Conservation (phyloP, 352 stramenopile genomes). For the Pythium aphanidermatum region DNA sequence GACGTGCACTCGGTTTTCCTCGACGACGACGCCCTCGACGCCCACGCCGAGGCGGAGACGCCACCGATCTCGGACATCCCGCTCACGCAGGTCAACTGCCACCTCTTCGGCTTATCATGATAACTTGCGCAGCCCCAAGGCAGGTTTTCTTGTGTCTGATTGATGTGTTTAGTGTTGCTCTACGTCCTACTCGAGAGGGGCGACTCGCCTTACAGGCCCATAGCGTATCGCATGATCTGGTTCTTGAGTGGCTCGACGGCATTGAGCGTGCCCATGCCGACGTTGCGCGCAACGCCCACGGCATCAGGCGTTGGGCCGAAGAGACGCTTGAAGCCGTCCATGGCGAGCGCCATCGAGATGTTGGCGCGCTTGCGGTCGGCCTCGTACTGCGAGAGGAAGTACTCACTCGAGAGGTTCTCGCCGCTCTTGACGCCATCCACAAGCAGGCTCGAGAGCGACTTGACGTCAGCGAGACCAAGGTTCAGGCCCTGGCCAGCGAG, state of each 20-base stretch:
- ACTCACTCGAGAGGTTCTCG: constrained; percentile 65
- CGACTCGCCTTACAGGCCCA: constrained; percentile 56
- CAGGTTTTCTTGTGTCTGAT: constrained; percentile 12
- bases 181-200: not conserved
- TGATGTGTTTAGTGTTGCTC: constrained; percentile 1
- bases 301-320: constrained; percentile 72
- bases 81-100: constrained; percentile 61
- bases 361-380: constrained; percentile 82
- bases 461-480: constrained; percentile 90
- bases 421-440: constrained; percentile 72
- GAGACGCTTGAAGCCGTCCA: constrained; percentile 88
- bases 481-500: constrained; percentile 95
- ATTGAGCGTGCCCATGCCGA: constrained; percentile 85
- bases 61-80: constrained; percentile 74
- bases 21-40: constrained; percentile 26
- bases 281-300: constrained; percentile 68
- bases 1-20: constrained; percentile 66
- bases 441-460: constrained; percentile 67
- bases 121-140: not conserved
- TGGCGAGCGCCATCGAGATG: constrained; percentile 75
- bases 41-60: constrained; percentile 49
- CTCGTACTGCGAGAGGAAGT: constrained; percentile 84
- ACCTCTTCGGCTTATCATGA: constrained; percentile 33
- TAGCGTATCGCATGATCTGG: constrained; percentile 87
- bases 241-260: constrained; percentile 84